Percentiles rank a stretch among this genome's conserved stretches.
phyloP scores from a whole-genome alignment of 306 rosid genomes.

The Fagus sylvatica region DNA sequence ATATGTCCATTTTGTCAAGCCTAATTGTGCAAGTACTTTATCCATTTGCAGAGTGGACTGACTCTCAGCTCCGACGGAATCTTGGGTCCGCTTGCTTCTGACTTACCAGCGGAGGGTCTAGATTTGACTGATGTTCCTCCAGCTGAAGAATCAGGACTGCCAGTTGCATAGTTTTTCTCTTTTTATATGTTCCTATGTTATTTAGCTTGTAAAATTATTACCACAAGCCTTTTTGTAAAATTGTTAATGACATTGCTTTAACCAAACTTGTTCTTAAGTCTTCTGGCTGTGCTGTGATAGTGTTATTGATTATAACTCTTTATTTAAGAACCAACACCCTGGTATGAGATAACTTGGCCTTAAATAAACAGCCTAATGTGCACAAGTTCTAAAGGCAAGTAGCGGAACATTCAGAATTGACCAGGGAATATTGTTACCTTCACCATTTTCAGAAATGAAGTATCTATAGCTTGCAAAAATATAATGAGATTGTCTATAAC shows the following conservation, averaged over 20 bases:
- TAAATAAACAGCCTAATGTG: background rate
- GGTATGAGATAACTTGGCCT: background rate
- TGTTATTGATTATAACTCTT: background rate
- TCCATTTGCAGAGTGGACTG: constrained; percentile 71
- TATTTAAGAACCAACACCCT: background rate
- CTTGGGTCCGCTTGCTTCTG: constrained; percentile 69
- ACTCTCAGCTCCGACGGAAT: constrained; percentile 75
- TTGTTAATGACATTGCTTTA: background rate
- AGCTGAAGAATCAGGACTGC: constrained; percentile 41
- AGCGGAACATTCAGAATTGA: background rate
- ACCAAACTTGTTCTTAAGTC: background rate
- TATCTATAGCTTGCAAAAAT: background rate
- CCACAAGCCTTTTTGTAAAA: background rate
- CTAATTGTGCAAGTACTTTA: background rate
- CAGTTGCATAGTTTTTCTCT: background rate
- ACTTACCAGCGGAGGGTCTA: constrained; percentile 80
- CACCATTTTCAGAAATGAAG: background rate
- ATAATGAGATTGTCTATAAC: background rate
- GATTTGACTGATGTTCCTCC: constrained; percentile 68
- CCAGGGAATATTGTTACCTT: background rate
- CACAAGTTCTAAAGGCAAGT: background rate
- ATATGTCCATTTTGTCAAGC: background rate
- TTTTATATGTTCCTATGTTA: background rate
- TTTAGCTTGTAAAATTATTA: constrained; percentile 29
- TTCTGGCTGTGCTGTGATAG: background rate